Base-by-base conservation (phyloP, 2,329 filamentous ascomycete genomes). In the Xylaria sp. region DNA sequence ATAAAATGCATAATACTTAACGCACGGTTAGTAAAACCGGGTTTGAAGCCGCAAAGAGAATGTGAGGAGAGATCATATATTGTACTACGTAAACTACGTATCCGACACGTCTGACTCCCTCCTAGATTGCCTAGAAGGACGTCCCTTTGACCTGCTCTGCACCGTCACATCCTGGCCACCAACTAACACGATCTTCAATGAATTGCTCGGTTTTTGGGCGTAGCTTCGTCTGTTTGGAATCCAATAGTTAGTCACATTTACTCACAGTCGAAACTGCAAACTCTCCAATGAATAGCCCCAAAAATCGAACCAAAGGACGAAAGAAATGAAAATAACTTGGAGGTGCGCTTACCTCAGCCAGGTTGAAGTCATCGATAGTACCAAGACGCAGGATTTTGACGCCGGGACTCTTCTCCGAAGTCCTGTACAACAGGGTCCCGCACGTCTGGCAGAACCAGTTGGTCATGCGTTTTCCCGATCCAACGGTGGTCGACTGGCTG, bases 381-480 rank as follows among this genome's bases (percentile, higher is more conserved):
- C 89, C 89, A 56, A 88, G 82, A 0, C 88, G 78, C 65, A 86
- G 59, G 53, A 90, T 83, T 42, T 76, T 84, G 49, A 66, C 64
- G 0, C 80, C 84, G 0, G 86, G 85, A 60, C 80, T 84, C 0
- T 73, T 77, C 0, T 76, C 72, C 4, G 83, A 78, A 9, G 81
- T 75, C 0, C 88, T 82, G 70, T 89, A 90, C 86, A 90, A 85
- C 4, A 90, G 80, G 0, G 84, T 84, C 0, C 89, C 88, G 72
- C 89, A 91, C 0, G 79, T 84, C 0, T 73, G 77, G 70, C 89
- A 91, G 76, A 90, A 91, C 73, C 82, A 79, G 72, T 90, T 90
- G 7, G 84, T 85, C 88, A 90, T 91, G 6, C 56, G 75, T 61
- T 82, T 80, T 2, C 80, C 80, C 0, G 81, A 80, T 0, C 68